Evolutionary conservation across 805 yeast genomes (phyloP), one percentile per base, ranked within the genome.

Genomic region (Zygosaccharomyces gambellarensis): DNA sequence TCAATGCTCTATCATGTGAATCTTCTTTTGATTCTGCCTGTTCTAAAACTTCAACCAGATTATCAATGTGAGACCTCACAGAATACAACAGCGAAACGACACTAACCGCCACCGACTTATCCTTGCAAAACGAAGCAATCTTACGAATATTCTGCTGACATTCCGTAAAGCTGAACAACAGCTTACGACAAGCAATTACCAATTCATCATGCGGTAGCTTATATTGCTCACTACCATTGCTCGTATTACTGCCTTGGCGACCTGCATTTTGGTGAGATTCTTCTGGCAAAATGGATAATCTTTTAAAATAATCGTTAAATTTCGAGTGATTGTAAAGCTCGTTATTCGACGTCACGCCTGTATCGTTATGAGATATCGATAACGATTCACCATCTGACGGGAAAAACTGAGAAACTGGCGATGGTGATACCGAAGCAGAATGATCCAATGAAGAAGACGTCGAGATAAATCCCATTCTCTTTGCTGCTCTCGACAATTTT

Each of bases 391-490:
- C 45, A 21, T 42, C 45, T 29, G 48, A 40, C 10, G 39, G 38
- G 23, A 31, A 28, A 5, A 44, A 30, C 17, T 47, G 45, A 6
- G 49, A 40, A 28, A 47, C 45, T 5, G 57, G 53, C 5, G 55
- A 46, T 9, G 55, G 50, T 8, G 50, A 25, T 3, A 46, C 41
- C 12, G 54, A 48, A 5, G 27, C 22, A n/a, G 39, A 32, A 31
- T 36, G 39, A 14, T 51, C 54, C 17, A 39, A 52, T 17, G 59
- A 53, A 11, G 57, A 50, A 29, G 54, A 36, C 8, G 59, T 52
- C 36, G 54, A 60, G 34, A 85, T 80, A 47, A 85, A 77, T 0
- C 90, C 92, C 90, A 83, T 85, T 53, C 92, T 71, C 60, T 85
- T 80, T 0, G 87, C 80, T 4, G 88, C 87, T 48, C 81, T 75